Evolutionary conservation across 139 green algal genomes (phyloP).

Genomic region (Chlamydomonas sp.): DNA sequence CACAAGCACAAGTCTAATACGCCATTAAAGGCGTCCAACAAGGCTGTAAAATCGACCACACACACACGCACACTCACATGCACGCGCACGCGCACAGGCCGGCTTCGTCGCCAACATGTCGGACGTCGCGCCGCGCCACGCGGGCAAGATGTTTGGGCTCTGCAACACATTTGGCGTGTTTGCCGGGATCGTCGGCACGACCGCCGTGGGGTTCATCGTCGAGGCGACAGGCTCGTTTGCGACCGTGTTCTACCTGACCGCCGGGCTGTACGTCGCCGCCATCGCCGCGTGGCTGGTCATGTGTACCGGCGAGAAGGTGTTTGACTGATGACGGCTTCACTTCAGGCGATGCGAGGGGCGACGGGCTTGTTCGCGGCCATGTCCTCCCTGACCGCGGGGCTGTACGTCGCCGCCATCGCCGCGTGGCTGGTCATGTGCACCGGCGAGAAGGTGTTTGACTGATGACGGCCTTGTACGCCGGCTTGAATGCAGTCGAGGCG

Average conservation of each 20-base stretch:
- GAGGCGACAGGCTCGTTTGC: conserved; percentile 64
- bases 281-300: conserved; percentile 57
- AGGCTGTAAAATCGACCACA: too few species aligned
- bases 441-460: conserved; percentile 53
- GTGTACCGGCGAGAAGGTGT: conserved; percentile 50
- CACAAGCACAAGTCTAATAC: too few species aligned
- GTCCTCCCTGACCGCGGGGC: conserved; percentile 64
- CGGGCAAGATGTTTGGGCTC: conserved; percentile 77
- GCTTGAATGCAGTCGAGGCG: too few species aligned
- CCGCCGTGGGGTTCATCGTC: conserved; percentile 66
- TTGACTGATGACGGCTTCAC: too few species aligned
- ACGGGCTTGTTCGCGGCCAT: conserved; percentile 65
- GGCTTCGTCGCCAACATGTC: conserved; percentile 84
- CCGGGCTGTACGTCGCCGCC: conserved; percentile 65
- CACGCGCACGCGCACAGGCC: too few species aligned
- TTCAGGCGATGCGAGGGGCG: too few species aligned
- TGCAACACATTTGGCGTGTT: conserved; percentile 84
- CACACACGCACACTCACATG: too few species aligned
- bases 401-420: conserved; percentile 65
- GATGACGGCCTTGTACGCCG: too few species aligned
- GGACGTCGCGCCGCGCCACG: conserved; percentile 72
- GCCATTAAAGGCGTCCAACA: too few species aligned
- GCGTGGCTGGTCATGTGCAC: conserved; percentile 58
- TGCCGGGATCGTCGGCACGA: conserved; percentile 65
- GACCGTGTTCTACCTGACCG: conserved; percentile 70